Evolutionary conservation across 495 filamentous ascomycete genomes (phyloP).

Genomic region (Hyaloscypha variabilis): DNA sequence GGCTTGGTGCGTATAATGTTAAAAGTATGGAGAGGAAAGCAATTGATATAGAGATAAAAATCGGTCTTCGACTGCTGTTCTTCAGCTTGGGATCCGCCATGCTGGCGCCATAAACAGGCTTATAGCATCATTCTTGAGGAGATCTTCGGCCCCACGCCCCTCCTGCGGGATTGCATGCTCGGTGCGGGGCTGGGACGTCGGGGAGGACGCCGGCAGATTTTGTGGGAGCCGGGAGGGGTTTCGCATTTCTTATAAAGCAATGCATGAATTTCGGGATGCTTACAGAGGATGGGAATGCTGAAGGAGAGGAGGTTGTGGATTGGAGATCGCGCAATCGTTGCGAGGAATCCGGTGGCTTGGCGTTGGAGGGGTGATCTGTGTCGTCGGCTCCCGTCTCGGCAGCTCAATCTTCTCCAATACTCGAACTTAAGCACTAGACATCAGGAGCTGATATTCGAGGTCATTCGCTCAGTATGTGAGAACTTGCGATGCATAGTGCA

Average conservation of each 20-base stretch:
- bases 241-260: background rate
- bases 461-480: too few relatives aligned
- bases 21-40: background rate
- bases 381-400: too few relatives aligned
- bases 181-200: background rate
- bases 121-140: slow-evolving; percentile 9
- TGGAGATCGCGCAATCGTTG: background rate
- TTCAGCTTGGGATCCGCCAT: background rate
- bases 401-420: too few relatives aligned
- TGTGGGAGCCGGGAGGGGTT: background rate
- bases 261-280: background rate
- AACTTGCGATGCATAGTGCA: too few relatives aligned
- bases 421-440: too few relatives aligned
- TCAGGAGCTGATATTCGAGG: too few relatives aligned
- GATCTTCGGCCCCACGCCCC: background rate
- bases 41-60: background rate
- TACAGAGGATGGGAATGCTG: background rate
- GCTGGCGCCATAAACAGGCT: slow-evolving; percentile 5
- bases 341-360: background rate
- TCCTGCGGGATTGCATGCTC: background rate
- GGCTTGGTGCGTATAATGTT: background rate
- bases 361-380: too few relatives aligned
- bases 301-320: background rate
- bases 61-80: background rate
- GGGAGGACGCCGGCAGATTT: background rate